These are phyloP conservation scores for Yamagishiella unicocca DNA, from an alignment of 139 green algal genomes.

Conservation along the genomic window DNA sequence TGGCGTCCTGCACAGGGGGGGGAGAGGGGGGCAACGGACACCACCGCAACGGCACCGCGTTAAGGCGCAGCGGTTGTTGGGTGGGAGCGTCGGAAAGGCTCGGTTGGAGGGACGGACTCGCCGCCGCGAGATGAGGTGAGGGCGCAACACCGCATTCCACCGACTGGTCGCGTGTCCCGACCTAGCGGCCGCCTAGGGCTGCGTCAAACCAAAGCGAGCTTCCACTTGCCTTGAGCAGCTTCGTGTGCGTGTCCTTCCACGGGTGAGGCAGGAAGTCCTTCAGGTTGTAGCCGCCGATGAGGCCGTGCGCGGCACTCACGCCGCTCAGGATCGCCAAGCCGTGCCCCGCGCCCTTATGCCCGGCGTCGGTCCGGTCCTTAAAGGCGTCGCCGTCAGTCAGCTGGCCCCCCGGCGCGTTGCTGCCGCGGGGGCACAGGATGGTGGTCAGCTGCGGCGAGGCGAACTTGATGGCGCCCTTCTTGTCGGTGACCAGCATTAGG, in stretches of 20 bases:
- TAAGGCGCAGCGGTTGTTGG: not conserved
- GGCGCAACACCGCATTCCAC: too few species aligned
- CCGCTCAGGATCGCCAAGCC: not conserved
- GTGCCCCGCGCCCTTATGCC: slow-evolving; percentile 19
- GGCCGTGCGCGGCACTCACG: not conserved
- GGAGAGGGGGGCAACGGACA: not conserved
- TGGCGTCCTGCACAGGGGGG: not conserved
- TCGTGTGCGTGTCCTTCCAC: slow-evolving; percentile 33
- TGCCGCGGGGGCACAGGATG: not conserved
- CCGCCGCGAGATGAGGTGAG: too few species aligned
- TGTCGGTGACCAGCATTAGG: slow-evolving; percentile 23
- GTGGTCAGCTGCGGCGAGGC: slow-evolving; percentile 4
- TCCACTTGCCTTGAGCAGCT: slow-evolving; percentile 11
- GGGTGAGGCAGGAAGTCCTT: slow-evolving; percentile 19
- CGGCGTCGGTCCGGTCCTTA: not conserved
- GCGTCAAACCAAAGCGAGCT: not conserved
- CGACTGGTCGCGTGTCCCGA: too few species aligned
- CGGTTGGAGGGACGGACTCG: too few species aligned
- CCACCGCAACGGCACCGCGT: too few species aligned
- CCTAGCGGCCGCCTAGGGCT: not conserved
- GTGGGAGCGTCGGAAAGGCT: not conserved
- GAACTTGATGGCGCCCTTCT: slow-evolving; percentile 29
- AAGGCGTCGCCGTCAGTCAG: not conserved
- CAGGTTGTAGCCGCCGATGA: slow-evolving; percentile 8
- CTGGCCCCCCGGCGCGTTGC: not conserved